A percentile compares a stretch with the other conserved stretches of the same genome.
Evolutionary conservation across 306 rosid species (phyloP).

Genomic region (Pueraria montana): DNA sequence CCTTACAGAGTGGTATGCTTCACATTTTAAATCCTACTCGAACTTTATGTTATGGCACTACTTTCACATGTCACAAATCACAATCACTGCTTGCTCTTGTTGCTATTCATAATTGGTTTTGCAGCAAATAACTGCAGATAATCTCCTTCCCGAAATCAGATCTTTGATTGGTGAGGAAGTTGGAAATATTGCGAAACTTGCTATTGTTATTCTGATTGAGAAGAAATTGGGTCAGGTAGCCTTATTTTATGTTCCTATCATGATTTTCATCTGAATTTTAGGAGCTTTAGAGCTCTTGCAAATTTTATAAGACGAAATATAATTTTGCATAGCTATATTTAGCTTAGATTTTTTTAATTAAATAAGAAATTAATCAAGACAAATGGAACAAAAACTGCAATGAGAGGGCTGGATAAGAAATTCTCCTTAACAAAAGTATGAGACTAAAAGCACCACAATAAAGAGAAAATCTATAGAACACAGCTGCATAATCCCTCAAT

Average conservation of each 20-base stretch:
- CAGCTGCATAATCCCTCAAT: background rate
- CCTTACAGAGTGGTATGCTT: conserved; percentile 71
- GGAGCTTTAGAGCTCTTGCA: conserved; percentile 37
- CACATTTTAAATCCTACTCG: background rate
- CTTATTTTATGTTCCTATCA: background rate
- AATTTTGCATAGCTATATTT: background rate
- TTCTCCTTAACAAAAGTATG: background rate
- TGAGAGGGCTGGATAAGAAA: conserved; percentile 7
- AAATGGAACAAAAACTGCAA: background rate
- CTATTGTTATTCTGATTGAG: conserved; percentile 66
- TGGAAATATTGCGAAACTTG: conserved; percentile 71
- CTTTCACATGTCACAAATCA: background rate
- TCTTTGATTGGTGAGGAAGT: conserved; percentile 54
- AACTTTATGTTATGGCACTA: background rate
- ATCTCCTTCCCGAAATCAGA: conserved; percentile 64
- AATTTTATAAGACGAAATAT: conserved; percentile 8
- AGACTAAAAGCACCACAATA: background rate
- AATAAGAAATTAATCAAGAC: background rate
- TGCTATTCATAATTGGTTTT: conserved; percentile 40
- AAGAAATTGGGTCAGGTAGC: conserved; percentile 67
- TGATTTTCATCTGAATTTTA: conserved; percentile 31
- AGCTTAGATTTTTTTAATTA: background rate
- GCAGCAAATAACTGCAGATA: conserved; percentile 78
- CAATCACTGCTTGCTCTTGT: conserved; percentile 13
- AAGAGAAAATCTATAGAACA: background rate